Evolutionary conservation across 441 rosid genomes (phyloP).

Genomic region (Syzygium malaccense): DNA sequence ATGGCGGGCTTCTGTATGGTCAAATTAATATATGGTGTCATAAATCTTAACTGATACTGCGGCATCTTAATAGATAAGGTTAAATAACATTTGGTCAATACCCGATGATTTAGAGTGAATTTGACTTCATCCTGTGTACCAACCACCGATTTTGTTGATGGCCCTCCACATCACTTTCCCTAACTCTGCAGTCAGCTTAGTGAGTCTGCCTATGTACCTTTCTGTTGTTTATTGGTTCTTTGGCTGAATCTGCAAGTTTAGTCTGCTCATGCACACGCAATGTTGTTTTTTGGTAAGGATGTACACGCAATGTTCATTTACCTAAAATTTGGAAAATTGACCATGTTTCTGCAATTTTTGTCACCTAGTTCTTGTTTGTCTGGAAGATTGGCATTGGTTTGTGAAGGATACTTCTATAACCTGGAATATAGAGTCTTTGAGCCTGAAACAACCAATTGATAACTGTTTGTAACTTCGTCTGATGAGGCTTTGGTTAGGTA

Average conservation of each 20-base stretch:
- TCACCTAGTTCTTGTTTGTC: background rate
- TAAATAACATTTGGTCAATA: background rate
- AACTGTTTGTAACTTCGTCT: background rate
- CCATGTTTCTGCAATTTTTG: background rate
- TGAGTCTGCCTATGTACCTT: background rate
- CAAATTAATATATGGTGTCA: background rate
- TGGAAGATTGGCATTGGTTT: background rate
- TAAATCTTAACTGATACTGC: background rate
- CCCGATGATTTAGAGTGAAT: background rate
- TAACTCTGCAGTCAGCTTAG: background rate
- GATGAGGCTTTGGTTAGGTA: background rate
- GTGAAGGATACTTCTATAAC: background rate
- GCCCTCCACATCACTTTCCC: background rate
- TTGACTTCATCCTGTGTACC: background rate
- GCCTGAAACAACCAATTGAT: background rate
- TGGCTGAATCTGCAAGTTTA: background rate
- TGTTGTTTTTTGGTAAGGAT: background rate
- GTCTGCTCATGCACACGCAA: background rate
- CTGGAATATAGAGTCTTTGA: background rate
- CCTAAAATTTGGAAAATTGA: background rate
- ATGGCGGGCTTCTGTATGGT: background rate
- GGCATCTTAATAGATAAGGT: background rate
- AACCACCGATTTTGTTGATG: background rate
- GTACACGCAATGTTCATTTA: background rate
- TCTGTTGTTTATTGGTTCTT: background rate